Conservation (phyloP, 805 yeast species). For the Candida berthetii region DNA sequence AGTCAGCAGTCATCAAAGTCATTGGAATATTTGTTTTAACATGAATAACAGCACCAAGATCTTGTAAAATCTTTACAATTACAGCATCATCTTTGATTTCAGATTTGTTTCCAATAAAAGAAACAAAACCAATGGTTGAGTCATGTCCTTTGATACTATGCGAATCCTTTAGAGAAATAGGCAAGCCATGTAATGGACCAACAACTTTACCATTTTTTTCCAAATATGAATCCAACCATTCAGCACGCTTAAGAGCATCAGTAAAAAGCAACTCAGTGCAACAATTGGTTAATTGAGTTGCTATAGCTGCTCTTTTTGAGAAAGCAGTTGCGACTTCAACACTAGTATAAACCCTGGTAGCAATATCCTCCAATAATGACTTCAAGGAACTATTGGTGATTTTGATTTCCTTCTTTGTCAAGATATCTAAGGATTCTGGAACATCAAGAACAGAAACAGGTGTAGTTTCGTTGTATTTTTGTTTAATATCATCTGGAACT, state of each 20-base stretch:
- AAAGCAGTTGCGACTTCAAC: constrained; percentile 40
- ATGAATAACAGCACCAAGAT: constrained; percentile 35
- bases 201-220: constrained; percentile 39
- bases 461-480: no score
- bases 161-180: constrained; percentile 46
- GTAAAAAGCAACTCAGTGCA: constrained; percentile 32
- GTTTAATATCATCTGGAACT: no score
- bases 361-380: background rate
- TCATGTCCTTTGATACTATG: constrained; percentile 31
- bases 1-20: constrained; percentile 51
- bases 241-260: constrained; percentile 48
- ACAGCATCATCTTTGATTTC: constrained; percentile 1
- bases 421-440: no score
- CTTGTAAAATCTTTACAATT: constrained; percentile 23
- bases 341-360: background rate
- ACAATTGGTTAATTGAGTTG: constrained; percentile 38
- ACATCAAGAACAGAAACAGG: no score
- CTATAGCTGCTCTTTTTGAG: constrained; percentile 45
- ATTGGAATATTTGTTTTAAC: constrained; percentile 55
- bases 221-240: constrained; percentile 41
- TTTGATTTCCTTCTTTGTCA: background rate
- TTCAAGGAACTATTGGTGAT: background rate
- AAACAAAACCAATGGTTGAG: constrained; percentile 37
- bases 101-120: background rate
- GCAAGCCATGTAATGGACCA: no score